phyloP scores from a whole-genome alignment of 2,329 filamentous ascomycete genomes.

The Aspergillus brasiliensis region DNA sequence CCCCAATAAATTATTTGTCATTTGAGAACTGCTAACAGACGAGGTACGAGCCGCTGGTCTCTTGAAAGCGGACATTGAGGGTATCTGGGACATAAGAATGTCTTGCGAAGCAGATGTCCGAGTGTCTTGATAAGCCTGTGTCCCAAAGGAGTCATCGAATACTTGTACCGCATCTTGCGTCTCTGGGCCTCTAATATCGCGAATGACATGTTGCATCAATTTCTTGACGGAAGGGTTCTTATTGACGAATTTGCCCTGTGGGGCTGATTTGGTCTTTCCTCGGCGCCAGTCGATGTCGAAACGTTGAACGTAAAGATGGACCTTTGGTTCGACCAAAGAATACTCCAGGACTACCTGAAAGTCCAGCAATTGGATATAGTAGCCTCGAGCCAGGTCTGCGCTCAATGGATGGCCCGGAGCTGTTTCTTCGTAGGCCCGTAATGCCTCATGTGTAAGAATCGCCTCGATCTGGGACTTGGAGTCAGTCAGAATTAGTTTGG shows the following conservation, averaged over 20 bases:
- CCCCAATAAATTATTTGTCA: conserved; percentile 10
- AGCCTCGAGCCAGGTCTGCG: conserved; percentile 27
- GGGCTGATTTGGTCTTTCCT: conserved; percentile 15
- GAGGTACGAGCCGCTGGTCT: not conserved
- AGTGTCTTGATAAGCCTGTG: conserved; percentile 18
- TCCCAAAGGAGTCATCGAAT: conserved; percentile 12
- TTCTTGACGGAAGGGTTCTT: conserved; percentile 20
- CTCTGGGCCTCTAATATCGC: conserved; percentile 11
- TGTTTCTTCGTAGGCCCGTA: conserved; percentile 24
- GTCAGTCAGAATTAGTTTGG: conserved; percentile 37
- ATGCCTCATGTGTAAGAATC: conserved; percentile 30
- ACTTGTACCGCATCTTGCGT: not conserved
- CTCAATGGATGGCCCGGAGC: conserved; percentile 20
- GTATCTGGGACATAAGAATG: conserved; percentile 26
- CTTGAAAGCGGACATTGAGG: conserved; percentile 5
- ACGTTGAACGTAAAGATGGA: conserved; percentile 28
- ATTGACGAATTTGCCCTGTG: conserved; percentile 22
- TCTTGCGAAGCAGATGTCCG: conserved; percentile 17
- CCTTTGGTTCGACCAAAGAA: conserved; percentile 21
- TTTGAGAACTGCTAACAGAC: not conserved
- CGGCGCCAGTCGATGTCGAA: conserved; percentile 28
- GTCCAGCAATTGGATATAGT: conserved; percentile 32
- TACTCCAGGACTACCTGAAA: conserved; percentile 41
- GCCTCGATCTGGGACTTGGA: conserved; percentile 36
- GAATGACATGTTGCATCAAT: conserved; percentile 19